Evolutionary conservation across 257 asterid genomes (phyloP), one percentile per base, ranked within the genome.

Genomic region (Capsicum chinense): DNA sequence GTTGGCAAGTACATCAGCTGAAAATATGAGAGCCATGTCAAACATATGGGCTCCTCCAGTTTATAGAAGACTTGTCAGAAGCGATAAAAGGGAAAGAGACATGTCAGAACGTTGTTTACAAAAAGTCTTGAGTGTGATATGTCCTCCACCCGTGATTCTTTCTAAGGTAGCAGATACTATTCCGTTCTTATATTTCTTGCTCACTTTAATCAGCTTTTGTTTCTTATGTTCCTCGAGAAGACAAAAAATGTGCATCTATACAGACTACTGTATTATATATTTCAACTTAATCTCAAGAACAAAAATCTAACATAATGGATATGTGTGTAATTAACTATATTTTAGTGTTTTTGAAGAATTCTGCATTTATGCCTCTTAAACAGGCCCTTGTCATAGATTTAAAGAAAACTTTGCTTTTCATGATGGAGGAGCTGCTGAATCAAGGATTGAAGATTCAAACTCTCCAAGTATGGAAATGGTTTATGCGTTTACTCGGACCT

Each of bases 381-480:
- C 91, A 94, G 98, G 90, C 88, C 78, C 83, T 94, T 90, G 88
- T 89, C 80, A 13, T 83, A 54, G 97, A 94, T 87, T 44, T 93
- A 95, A 94, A 90, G 92, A 90, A 87, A 88, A 91, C 86, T 47
- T 85, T 94, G 92, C 89, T 93, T 63, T 54, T 86, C 17, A 87
- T 86, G 79, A 87, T 92, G 91, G 89, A 88, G 83, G 93, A 91
- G 81, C 85, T 93, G 84, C 63, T 90, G 86, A 92, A 86, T 82
- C 86, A 84, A 82, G 97, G 98, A 78, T 86, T 91, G 95, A 92
- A 90, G 90, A 90, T 91, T 86, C 95, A 89, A 86, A 80, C 93
- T 86, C 84, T 94, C 79, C 94, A 90, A 92, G 97, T 94, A 82
- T 94, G 97, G 98, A 88, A 93, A 85, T 94, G 97, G 97, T 91